Base-by-base conservation (phyloP, 441 rosid species). In the Hypseocharis bilobata region DNA sequence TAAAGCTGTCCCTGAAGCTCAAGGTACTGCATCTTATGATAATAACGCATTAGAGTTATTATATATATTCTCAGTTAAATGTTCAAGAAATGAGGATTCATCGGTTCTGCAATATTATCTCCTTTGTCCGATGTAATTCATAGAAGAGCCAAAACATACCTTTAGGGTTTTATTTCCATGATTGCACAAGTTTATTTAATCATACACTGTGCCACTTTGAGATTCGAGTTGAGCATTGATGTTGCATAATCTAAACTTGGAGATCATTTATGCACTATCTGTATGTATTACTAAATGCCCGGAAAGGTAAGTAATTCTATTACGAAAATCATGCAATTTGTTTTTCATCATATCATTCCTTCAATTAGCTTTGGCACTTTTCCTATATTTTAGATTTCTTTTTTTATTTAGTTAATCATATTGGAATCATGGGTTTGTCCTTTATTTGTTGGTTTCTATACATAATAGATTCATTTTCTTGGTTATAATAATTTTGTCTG, bases 11-110 rank as follows among this genome's bases (percentile, higher is more conserved):
- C 65, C 70, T 40, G 69, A 58, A 30, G 32, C 68, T 74, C 79
- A 79, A 81, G 94, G 91, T 86, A 68, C 67, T 72, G 20, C 69
- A 23, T 54, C 51, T 45, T 19, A 45, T 45, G 51, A 45, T 45
- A n/a, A n/a, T n/a, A n/a, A n/a, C n/a, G n/a, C n/a, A n/a, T n/a
- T n/a, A n/a, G n/a, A n/a, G n/a, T n/a, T n/a, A n/a, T n/a, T n/a
- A n/a, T n/a, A n/a, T 45, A 3, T 16, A 2, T 16, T 17, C 16
- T 47, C 6, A 47, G 23, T 47, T 47, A 54, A 6, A 54, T 22
- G 10, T 54, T 54, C 58, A 54, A 0, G 1, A 2, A 25, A 23
- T 22, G 30, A 23, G n/a, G 58, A 51, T 22, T 51, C 5, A 13
- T 54, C 11, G 23, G 20, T 13, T 13, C 32, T 54, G 27, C 16